phyloP scores from a whole-genome alignment of 352 stramenopile species.

The Pythium myriotylum region DNA sequence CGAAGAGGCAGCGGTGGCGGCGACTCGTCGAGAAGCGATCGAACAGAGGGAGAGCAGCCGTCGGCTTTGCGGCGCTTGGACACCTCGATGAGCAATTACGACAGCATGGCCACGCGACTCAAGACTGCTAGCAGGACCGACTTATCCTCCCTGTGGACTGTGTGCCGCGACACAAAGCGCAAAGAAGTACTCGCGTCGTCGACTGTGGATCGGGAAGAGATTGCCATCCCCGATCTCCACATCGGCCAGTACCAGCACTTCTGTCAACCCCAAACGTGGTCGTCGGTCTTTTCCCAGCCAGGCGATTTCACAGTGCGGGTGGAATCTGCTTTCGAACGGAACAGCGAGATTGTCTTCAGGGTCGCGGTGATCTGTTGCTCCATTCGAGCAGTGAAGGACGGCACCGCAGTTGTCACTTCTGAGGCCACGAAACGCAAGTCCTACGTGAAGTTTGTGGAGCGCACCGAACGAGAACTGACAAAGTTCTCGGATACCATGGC shows the following conservation, averaged over 20 bases:
- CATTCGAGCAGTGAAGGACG: conserved; percentile 54
- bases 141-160: conserved; percentile 27
- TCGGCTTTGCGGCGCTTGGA: conserved; percentile 11
- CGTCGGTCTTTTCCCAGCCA: conserved; percentile 67
- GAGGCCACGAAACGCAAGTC: conserved; percentile 58
- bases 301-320: conserved; percentile 83
- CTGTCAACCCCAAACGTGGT: conserved; percentile 68
- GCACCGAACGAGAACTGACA: conserved; percentile 53
- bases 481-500: conserved; percentile 61
- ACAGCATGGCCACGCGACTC: conserved; percentile 37
- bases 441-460: conserved; percentile 63
- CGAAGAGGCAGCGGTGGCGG: conserved; percentile 3
- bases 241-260: conserved; percentile 70
- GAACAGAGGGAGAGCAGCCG: not conserved
- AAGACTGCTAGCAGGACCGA: conserved; percentile 25
- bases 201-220: conserved; percentile 40
- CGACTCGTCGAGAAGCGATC: conserved; percentile 11
- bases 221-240: conserved; percentile 69
- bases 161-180: not conserved
- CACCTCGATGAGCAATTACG: conserved; percentile 34
- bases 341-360: conserved; percentile 47
- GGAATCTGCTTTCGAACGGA: conserved; percentile 39
- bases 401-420: conserved; percentile 25
- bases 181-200: conserved; percentile 5
- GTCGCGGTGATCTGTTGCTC: conserved; percentile 67